Conservation (phyloP, 2,329 filamentous ascomycete species). For the Aureobasidium leucospermi region DNA sequence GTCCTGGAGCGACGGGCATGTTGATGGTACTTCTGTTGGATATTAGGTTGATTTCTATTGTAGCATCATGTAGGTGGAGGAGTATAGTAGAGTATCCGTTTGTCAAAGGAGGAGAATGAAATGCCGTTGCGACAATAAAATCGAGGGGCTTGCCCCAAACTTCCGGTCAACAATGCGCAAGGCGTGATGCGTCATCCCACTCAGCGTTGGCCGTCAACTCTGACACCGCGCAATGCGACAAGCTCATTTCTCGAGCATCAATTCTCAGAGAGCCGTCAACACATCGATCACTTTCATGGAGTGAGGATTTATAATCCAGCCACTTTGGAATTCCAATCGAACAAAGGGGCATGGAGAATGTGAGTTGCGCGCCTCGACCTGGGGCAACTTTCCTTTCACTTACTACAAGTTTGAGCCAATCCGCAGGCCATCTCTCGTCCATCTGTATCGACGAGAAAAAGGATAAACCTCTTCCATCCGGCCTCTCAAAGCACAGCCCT, state of each 20-base stretch:
- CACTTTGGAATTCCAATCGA: too few relatives aligned
- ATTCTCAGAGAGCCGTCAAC: too few relatives aligned
- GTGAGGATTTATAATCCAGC: too few relatives aligned
- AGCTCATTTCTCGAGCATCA: not conserved
- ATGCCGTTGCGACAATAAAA: conserved; percentile 5
- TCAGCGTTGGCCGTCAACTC: not conserved
- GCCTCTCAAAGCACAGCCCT: too few relatives aligned
- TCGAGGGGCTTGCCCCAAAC: conserved; percentile 1
- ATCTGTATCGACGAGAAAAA: too few relatives aligned
- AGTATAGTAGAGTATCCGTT: not conserved
- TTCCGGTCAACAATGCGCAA: not conserved
- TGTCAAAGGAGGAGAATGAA: not conserved
- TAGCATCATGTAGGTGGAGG: not conserved
- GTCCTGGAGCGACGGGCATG: conserved; percentile 18
- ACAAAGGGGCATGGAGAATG: too few relatives aligned
- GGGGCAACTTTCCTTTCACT: too few relatives aligned
- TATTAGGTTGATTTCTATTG: not conserved
- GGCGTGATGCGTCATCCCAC: not conserved
- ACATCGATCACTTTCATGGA: too few relatives aligned
- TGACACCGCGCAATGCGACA: not conserved
- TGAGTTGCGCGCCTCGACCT: too few relatives aligned
- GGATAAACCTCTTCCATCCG: too few relatives aligned
- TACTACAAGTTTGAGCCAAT: too few relatives aligned
- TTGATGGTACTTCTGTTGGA: not conserved
- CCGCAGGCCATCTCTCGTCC: too few relatives aligned